Evolutionary conservation across 306 rosid genomes (phyloP).

Genomic region (Cucurbita pepo): DNA sequence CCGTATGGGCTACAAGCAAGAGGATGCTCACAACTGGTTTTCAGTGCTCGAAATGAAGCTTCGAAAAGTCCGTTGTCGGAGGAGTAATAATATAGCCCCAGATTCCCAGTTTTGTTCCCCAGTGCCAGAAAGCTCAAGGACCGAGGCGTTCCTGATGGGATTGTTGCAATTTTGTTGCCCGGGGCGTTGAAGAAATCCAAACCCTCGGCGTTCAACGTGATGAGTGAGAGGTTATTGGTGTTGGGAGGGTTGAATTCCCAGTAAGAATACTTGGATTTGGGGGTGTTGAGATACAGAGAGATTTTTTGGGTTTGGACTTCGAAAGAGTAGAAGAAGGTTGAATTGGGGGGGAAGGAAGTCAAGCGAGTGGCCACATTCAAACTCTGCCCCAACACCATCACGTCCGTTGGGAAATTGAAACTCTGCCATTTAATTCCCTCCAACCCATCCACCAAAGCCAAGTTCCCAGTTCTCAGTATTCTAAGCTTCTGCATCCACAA

Average conservation of each 20-base stretch:
- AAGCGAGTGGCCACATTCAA: slow-evolving; percentile 61
- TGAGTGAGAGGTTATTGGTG: slow-evolving; percentile 44
- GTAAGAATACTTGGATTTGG: slow-evolving; percentile 51
- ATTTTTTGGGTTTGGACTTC: slow-evolving; percentile 50
- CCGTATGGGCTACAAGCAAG: slow-evolving; percentile 64
- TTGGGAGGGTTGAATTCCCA: slow-evolving; percentile 77
- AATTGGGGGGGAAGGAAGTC: slow-evolving; percentile 44
- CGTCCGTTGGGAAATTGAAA: slow-evolving; percentile 83
- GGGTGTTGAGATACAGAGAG: slow-evolving; percentile 42
- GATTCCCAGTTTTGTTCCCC: slow-evolving; percentile 64
- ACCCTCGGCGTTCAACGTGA: slow-evolving; percentile 43
- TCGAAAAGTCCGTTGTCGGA: slow-evolving; percentile 35
- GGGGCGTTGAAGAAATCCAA: slow-evolving; percentile 33
- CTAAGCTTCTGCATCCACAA: slow-evolving; percentile 40
- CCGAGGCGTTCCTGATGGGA: slow-evolving; percentile 19
- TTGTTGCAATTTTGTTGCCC: slow-evolving; percentile 64
- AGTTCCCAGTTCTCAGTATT: slow-evolving; percentile 45
- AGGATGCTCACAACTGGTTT: slow-evolving; percentile 78
- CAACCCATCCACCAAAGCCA: slow-evolving; percentile 48
- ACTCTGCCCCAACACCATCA: slow-evolving; percentile 72
- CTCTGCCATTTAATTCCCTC: slow-evolving; percentile 70
- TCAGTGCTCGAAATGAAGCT: slow-evolving; percentile 67
- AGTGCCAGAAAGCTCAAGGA: slow-evolving; percentile 55
- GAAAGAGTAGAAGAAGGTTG: slow-evolving; percentile 42
- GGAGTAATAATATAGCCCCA: slow-evolving; percentile 63